phyloP scores from a whole-genome alignment of 768 basidiomycete genomes.

The Termitomyces sp. region DNA sequence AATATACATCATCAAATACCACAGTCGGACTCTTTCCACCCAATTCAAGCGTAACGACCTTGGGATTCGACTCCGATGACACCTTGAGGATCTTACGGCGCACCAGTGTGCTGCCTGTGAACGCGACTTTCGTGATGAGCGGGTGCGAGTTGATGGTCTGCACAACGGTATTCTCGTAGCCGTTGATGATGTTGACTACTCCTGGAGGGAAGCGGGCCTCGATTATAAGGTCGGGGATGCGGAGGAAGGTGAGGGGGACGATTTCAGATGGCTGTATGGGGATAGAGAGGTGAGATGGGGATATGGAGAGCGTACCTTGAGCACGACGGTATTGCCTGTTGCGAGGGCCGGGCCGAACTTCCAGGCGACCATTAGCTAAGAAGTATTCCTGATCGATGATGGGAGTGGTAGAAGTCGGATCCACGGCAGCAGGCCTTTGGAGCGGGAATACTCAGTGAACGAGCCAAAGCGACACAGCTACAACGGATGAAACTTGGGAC shows the following conservation, averaged over 20 bases:
- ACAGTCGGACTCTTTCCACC: conserved; percentile 73
- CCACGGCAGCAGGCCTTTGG: too few relatives aligned
- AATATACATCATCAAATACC: conserved; percentile 67
- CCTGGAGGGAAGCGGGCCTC: conserved; percentile 71
- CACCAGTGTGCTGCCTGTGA: conserved; percentile 75
- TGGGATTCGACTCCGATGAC: conserved; percentile 76
- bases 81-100: conserved; percentile 80
- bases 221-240: conserved; percentile 39
- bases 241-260: conserved; percentile 56
- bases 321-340: conserved; percentile 54
- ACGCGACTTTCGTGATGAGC: conserved; percentile 65
- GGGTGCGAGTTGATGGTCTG: conserved; percentile 56
- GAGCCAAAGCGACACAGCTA: too few relatives aligned
- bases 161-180: conserved; percentile 55
- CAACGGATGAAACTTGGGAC: too few relatives aligned
- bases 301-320: conserved; percentile 28
- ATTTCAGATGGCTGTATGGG: conserved; percentile 47
- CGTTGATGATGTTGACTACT: conserved; percentile 62
- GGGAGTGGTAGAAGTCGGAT: too few relatives aligned
- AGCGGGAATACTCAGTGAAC: too few relatives aligned
- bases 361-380: conserved; percentile 20
- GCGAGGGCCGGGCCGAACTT: conserved; percentile 26
- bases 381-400: background rate
- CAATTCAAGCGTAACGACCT: conserved; percentile 77
- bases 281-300: background rate